Evolutionary conservation across 768 basidiomycete genomes (phyloP), one percentile per base, ranked within the genome.

Genomic region (Lactarius akahatsu): DNA sequence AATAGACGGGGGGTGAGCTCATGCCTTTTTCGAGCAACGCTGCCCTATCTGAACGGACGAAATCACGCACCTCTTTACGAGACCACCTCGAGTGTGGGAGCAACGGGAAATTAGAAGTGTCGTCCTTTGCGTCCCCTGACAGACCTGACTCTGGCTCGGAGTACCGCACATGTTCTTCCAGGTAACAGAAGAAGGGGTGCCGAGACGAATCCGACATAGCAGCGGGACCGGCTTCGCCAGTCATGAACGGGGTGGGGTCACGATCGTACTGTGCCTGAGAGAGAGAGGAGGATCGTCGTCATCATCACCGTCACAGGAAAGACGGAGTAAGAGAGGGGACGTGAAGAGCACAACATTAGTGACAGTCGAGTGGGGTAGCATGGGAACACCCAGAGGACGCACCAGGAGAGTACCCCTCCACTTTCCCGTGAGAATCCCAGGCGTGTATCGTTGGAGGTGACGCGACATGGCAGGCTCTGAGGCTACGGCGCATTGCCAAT

Each of bases 91-190:
- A 23, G 4, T 52, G 57, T 1, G 63, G 57, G 10, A 65, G 16
- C 16, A 60, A 20, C 18, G 62, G 57, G 16, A 64, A 28, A 34
- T 38, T 23, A n/a, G 41, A 40, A n/a, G 32, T 6, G 28, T 64
- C 40, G 11, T 64, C 59, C 62, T 30, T 56, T 18, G 47, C 61
- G 9, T 60, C 56, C 13, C 62, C 55, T 5, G 45, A 47, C 4
- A 38, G 26, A 36, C 52, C 38, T 20, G 70, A 69, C 23, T 38
- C 23, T 7, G 57, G 43, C 10, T 30, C 16, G 11, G 57, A 41
- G 38, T 58, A 64, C 28, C 61, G 56, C 32, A 66, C 61, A 45
- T 70, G 68, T 38, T 70, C 70, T 57, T 69, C 59, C 23, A 70
- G 59, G 2, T n/a, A 9, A 32, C 60, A 69, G 40, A 41, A 70